Conservation (phyloP, 768 basidiomycete genomes). For the Lactifluus rugatus region DNA sequence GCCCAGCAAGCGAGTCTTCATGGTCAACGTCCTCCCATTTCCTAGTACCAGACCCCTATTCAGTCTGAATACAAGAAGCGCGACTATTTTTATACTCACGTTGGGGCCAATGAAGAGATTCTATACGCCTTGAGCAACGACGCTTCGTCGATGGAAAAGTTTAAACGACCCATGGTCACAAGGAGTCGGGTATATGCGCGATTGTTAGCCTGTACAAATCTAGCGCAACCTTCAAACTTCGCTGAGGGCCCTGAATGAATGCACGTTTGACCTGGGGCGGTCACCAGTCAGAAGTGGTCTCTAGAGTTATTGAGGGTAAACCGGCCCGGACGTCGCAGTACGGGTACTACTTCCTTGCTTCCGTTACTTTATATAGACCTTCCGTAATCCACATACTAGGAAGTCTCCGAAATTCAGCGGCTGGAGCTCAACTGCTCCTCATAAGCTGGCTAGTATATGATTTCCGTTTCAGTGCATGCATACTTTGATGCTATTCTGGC, state of each 20-base stretch:
- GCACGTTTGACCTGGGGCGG: background rate
- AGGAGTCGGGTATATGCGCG: background rate
- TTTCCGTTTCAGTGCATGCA: background rate
- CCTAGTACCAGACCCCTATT: slow-evolving; percentile 30
- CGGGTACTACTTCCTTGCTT: slow-evolving; percentile 1
- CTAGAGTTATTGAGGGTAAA: background rate
- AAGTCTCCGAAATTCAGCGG: background rate
- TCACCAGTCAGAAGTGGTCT: background rate
- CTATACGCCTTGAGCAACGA: slow-evolving; percentile 81
- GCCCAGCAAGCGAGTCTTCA: slow-evolving; percentile 68
- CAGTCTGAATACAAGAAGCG: background rate
- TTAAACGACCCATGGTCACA: slow-evolving; percentile 45
- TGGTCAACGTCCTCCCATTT: slow-evolving; percentile 89
- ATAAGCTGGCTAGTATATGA: background rate
- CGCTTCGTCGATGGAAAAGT: slow-evolving; percentile 70
- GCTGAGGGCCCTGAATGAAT: background rate
- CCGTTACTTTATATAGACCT: slow-evolving; percentile 2
- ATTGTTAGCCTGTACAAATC: background rate
- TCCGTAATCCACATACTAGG: background rate
- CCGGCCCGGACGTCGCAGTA: slow-evolving; percentile 4
- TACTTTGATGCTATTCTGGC: background rate
- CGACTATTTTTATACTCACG: slow-evolving; percentile 33
- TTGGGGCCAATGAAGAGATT: slow-evolving; percentile 66
- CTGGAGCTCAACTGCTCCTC: slow-evolving; percentile 8
- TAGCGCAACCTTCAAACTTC: background rate